These are phyloP conservation scores for Globisporangium spiculum DNA, from an alignment of 352 stramenopile genomes.

Conservation along the genomic window DNA sequence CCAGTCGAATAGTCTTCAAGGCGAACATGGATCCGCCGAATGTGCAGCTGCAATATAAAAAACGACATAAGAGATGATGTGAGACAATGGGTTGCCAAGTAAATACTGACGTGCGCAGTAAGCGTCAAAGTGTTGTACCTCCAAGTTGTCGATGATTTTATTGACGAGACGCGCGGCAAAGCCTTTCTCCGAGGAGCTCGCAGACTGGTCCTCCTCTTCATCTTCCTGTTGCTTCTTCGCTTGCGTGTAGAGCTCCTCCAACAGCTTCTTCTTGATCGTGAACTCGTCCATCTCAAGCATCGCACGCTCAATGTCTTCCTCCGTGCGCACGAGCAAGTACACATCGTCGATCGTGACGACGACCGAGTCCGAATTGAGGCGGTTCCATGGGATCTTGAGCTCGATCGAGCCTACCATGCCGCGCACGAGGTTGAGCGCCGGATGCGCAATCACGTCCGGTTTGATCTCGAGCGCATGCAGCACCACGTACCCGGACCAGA, in stretches of 20 bases:
- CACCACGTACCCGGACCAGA: constrained; percentile 87
- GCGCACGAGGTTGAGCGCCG: constrained; percentile 66
- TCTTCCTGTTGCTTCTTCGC: constrained; percentile 62
- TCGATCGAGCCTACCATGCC: constrained; percentile 83
- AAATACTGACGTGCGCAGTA: not conserved
- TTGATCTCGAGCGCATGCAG: constrained; percentile 81
- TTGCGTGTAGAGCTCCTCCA: constrained; percentile 75
- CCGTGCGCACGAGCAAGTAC: constrained; percentile 74
- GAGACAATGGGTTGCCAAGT: not conserved
- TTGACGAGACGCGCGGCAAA: constrained; percentile 79
- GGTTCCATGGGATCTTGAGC: constrained; percentile 90
- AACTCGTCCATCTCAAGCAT: constrained; percentile 78
- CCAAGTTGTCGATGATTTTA: constrained; percentile 89
- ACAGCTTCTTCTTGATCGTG: constrained; percentile 80
- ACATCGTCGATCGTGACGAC: constrained; percentile 86
- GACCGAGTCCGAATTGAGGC: constrained; percentile 84
- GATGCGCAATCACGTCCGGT: constrained; percentile 62
- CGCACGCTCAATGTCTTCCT: constrained; percentile 77
- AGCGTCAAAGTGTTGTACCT: constrained; percentile 30
- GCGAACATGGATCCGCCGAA: constrained; percentile 83
- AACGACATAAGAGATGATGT: constrained; percentile 1
- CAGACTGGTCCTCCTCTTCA: constrained; percentile 8
- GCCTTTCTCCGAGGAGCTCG: constrained; percentile 39
- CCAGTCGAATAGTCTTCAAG: constrained; percentile 73
- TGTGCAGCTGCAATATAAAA: constrained; percentile 50